These are phyloP conservation scores for Ustilago cynodontis DNA, from an alignment of 1,284 basidiomycete genomes.

Conservation along the genomic window DNA sequence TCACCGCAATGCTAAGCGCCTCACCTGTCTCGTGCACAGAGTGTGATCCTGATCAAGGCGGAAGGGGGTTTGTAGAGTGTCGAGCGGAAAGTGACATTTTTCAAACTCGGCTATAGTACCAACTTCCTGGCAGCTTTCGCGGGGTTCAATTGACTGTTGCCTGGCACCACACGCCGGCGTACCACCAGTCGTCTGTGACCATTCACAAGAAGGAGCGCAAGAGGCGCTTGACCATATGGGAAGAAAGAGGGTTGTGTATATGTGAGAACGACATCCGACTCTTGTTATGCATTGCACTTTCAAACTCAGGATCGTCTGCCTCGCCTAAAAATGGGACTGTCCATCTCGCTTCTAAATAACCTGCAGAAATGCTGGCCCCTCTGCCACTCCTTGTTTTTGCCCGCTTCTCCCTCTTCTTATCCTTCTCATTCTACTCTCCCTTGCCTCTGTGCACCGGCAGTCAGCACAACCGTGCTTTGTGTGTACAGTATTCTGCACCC, in stretches of 20 bases:
- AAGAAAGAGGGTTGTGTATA: no score
- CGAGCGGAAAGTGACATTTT: background rate
- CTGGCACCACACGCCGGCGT: background rate
- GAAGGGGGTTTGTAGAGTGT: background rate
- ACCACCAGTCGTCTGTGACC: background rate
- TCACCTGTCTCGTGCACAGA: no score
- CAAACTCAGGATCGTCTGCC: slow-evolving; percentile 7
- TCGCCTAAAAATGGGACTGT: slow-evolving; percentile 10
- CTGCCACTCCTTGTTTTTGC: slow-evolving; percentile 4
- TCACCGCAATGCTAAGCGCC: background rate
- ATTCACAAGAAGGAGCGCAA: slow-evolving; percentile 1
- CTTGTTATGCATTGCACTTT: background rate
- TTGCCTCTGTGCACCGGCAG: background rate
- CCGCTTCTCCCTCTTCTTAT: background rate
- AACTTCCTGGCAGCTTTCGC: background rate
- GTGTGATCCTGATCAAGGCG: background rate
- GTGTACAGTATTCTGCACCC: background rate
- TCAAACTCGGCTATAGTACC: slow-evolving; percentile 1
- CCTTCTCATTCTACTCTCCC: background rate
- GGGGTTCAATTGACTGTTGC: background rate
- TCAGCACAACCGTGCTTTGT: background rate
- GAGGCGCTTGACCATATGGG: background rate
- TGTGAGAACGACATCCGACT: no score
- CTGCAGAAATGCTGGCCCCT: slow-evolving; percentile 3
- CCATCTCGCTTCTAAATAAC: slow-evolving; percentile 9